Base-by-base conservation (phyloP, 2,329 filamentous ascomycete species). In the Colletotrichum tropicicola region DNA sequence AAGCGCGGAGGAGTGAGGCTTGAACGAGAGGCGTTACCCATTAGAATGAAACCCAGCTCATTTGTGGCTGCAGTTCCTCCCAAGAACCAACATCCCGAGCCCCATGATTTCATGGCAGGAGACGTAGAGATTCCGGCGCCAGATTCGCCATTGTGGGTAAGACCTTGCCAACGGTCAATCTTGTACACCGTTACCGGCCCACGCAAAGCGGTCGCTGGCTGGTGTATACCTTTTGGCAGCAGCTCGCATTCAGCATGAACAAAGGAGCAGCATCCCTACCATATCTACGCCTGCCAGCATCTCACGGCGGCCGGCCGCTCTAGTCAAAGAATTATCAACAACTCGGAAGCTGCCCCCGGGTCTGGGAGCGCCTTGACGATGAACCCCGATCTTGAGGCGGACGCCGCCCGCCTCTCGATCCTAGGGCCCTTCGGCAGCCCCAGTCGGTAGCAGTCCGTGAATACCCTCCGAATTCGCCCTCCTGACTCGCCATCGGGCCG, bases 401-500 rank as follows among this genome's bases (percentile, higher is more conserved):
- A 43, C 19, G 44, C 41, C 35, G 15, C 9, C 37, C n/a, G 44
- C 21, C 23, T 28, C 35, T 44, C 21, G 9, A 57, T 41, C 53
- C 39, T n/a, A 35, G 45, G 7, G 44, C 44, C 44, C 44, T 17
- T 28, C 21, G 30, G 55, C 39, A 8, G 17, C 12, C 37, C 37
- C n/a, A 41, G 7, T 3, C 37, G 9, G 10, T n/a, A 13, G 57
- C 15, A 35, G 37, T 44, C 6, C 28, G 53, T 32, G 53, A 19
- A 43, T 30, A 48, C 6, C 15, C 25, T 17, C 49, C 17, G 51
- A 65, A 51, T 32, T 44, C 41, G 48, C 41, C 41, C 25, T n/a
- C 49, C 57, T 62, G 57, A 62, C 62, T 65, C 57, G 57, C 37
- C 28, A 47, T 51, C 28, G 44, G 47, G 35, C 56, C 35, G 43